phyloP scores from a whole-genome alignment of 179 eudicot genomes.

The Beta corolliflora region DNA sequence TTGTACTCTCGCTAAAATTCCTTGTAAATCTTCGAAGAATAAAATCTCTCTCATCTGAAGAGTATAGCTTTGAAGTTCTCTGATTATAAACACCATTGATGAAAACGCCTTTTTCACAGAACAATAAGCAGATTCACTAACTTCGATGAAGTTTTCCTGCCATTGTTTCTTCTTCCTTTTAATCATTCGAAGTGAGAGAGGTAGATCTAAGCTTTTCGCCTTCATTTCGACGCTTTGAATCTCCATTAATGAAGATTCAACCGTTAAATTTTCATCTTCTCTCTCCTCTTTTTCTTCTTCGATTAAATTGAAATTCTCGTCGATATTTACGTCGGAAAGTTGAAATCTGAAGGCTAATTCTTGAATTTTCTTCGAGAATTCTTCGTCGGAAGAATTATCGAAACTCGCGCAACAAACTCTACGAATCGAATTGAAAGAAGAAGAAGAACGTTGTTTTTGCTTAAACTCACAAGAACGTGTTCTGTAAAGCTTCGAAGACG shows the following conservation, averaged over 20 bases:
- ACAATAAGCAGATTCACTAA: slow-evolving; percentile 56
- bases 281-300: not conserved
- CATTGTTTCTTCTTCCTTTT: slow-evolving; percentile 56
- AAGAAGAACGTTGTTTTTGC: slow-evolving; percentile 28
- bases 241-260: slow-evolving; percentile 19
- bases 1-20: slow-evolving; percentile 62
- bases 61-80: slow-evolving; percentile 67
- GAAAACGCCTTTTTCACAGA: slow-evolving; percentile 80
- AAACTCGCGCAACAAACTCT: slow-evolving; percentile 54
- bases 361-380: slow-evolving; percentile 54
- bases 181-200: slow-evolving; percentile 75
- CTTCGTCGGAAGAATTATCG: slow-evolving; percentile 61
- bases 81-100: slow-evolving; percentile 85
- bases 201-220: slow-evolving; percentile 72
- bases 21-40: slow-evolving; percentile 71
- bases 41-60: slow-evolving; percentile 65
- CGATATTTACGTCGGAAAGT: slow-evolving; percentile 19
- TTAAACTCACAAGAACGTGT: slow-evolving; percentile 40
- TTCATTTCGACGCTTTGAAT: slow-evolving; percentile 48
- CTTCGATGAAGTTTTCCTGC: slow-evolving; percentile 46
- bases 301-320: not conserved
- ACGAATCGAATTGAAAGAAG: slow-evolving; percentile 30
- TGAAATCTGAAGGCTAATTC: slow-evolving; percentile 54
- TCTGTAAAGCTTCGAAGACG: slow-evolving; percentile 40
- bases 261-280: not conserved